Base-by-base conservation (phyloP, 257 asterid species). In the Pogostemon cablin region DNA sequence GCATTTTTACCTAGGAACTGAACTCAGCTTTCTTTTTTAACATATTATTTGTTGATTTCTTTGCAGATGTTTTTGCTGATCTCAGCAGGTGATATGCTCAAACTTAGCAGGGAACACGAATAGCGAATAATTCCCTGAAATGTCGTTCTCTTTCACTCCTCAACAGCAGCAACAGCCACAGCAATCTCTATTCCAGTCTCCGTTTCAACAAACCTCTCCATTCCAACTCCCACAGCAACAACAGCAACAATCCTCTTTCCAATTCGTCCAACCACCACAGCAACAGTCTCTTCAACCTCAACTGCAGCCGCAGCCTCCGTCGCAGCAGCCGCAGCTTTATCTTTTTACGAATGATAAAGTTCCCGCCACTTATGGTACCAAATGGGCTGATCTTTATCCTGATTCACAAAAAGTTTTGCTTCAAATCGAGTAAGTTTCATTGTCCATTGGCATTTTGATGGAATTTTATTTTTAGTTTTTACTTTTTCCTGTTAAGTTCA, bases 351-450 rank as follows among this genome's bases (percentile, higher is more conserved):
- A 80, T 56, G 96, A 89, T 41, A 93, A 85, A 80, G 83, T 90
- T 65, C 96, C 97, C 47, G 99, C 96, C 35, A 84, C 86, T 77
- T 93, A 93, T 44, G 75, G 91, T 67, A 86, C 97, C 69, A 93
- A 91, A 84, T 93, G 99, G 99, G 87, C 91, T 0, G 99, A 95
- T 78, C 93, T 95, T 48, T 98, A 95, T 71, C 97, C 98, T 0
- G 98, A 91, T 77, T 95, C 99, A 9, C 96, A 88, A 65, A 95
- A 95, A 75, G 69, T 86, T 20, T 90, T 95, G 15, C 91, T 84
- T 57, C 95, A 86, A 75, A 89, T 95, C 42, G 99, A 95, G 98
- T 95, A 71, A 40, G 65, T 85, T 55, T 78, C 66, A 37, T 32
- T 25, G 37, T 44, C 32, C 50, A 55, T 46, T 9, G 38, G n/a